Evolutionary conservation across 345 rosid genomes (phyloP), one percentile per base, ranked within the genome.

Genomic region (Crucihimalaya himalaica): DNA sequence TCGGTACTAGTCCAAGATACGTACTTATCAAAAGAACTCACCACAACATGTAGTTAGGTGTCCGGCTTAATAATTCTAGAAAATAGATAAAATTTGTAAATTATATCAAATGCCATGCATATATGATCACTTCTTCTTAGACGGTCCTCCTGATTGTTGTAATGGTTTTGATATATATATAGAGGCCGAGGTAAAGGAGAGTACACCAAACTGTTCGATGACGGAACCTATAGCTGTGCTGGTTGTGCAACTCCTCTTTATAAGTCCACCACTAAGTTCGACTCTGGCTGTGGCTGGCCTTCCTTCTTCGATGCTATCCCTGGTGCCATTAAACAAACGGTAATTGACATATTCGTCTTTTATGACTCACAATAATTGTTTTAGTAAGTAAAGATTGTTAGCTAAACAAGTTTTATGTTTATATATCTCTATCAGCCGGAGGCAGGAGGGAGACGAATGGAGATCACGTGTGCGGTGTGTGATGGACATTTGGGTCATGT

Each of bases 401-500:
- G 27, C 15, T 54, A 53, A 23, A 51, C 28, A 51, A 25, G 19
- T 3, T 53, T 6, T 27, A 53, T 15, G 2, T 43, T 4, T 27
- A 13, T 28, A 9, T 47, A 4, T 53, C 5, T 53, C 34, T 20
- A 21, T 56, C 88, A 91, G 97, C 80, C 78, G 8, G 96, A 89
- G 63, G 83, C 93, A 23, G 96, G 85, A 58, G 98, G 97, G 42
- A 81, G 21, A 86, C 87, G 97, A 79, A 64, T 43, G 29, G 96
- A 89, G 71, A 89, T 93, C 8, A 90, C 91, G 13, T 93, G 98
- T n/a, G 80, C 93, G 4, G 83, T 83, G 5, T 90, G 98, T 71
- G 98, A 91, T 23, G 96, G 98, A 7, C 98, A 92, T 78, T 75
- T 89, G 15, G 94, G 97, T 6, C 98, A 93, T 69, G 98, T 93